phyloP scores from a whole-genome alignment of 257 asterid genomes.

The Verbena officinalis region DNA sequence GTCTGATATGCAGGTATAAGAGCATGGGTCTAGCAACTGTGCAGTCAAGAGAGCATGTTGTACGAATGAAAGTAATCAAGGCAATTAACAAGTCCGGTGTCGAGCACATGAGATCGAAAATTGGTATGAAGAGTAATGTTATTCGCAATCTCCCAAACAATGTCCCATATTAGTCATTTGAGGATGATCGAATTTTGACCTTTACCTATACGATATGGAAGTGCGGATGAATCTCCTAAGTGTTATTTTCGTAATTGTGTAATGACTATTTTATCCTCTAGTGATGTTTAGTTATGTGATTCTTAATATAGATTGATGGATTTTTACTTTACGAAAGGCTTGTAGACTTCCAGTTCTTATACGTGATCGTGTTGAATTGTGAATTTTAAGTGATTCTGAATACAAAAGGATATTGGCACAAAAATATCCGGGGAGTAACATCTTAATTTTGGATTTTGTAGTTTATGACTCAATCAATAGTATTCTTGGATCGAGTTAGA shows the following conservation, averaged over 20 bases:
- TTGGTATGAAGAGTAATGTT: conserved; percentile 89
- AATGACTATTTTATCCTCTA: neutral
- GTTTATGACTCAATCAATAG: too few species aligned
- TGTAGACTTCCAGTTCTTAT: too few species aligned
- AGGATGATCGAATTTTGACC: neutral
- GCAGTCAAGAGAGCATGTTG: conserved; percentile 70
- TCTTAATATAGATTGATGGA: too few species aligned
- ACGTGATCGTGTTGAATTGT: too few species aligned
- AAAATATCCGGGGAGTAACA: too few species aligned
- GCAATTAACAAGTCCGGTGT: conserved; percentile 72
- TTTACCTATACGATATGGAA: neutral
- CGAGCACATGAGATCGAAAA: conserved; percentile 83
- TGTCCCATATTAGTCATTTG: conserved; percentile 51
- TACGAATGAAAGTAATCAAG: conserved; percentile 78
- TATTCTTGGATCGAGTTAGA: too few species aligned
- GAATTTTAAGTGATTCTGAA: too few species aligned
- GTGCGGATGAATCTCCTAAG: neutral
- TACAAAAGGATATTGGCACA: too few species aligned
- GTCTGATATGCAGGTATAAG: conserved; percentile 55
- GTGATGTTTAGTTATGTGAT: too few species aligned
- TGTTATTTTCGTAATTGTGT: too few species aligned
- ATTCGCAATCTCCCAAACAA: conserved; percentile 93
- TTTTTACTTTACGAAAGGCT: too few species aligned
- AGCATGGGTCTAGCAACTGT: conserved; percentile 92
- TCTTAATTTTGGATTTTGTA: too few species aligned